Evolutionary conservation across 2,329 filamentous ascomycete species (phyloP), one percentile per base, ranked within the genome.

Genomic region (Chaetomiaceae sp.): DNA sequence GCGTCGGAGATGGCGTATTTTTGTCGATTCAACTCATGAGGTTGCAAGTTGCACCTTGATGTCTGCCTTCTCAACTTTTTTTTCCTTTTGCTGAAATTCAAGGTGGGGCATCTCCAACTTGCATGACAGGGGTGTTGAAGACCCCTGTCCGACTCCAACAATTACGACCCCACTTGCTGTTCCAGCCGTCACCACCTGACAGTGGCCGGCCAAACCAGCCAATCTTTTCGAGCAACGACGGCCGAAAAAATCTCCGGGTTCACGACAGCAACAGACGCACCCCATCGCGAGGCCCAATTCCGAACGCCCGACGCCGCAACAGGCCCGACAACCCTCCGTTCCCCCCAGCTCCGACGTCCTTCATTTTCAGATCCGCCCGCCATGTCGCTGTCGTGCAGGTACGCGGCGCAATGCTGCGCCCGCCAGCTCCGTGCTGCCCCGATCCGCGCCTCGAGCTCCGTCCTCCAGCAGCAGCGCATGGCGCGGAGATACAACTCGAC

Each of bases 401-500:
- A 77, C 69, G 82, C 79, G 68, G 82, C 80, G 64, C 81, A 81
- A 72, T 79, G 78, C 78, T 85, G 81, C 74, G 79, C 80, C 63
- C 79, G 81, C 63, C 80, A 83, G 68, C 72, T 85, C 63, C 80
- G 81, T 66, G 42, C 48, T 39, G 49, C 68, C 61, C 68, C 76
- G 58, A 56, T 64, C 68, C 62, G 67, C 65, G 69, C 72, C 60
- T 74, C 79, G 52, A 69, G 69, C 38, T 68, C 73, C 45, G 65
- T 73, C 58, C 59, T 75, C 51, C 75, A 75, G 71, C 55, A 51
- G 43, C 78, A 70, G 64, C 75, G 75, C 67, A 73, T 72, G 62
- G 69, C 83, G 69, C 84, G 88, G 75, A 84, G 94, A 82, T 91
- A 89, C 87, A 88, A 94, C 74, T 92, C 90, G 59, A 91, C 90